Conservation (phyloP, 495 filamentous ascomycete species). For the Podospora sp. region DNA sequence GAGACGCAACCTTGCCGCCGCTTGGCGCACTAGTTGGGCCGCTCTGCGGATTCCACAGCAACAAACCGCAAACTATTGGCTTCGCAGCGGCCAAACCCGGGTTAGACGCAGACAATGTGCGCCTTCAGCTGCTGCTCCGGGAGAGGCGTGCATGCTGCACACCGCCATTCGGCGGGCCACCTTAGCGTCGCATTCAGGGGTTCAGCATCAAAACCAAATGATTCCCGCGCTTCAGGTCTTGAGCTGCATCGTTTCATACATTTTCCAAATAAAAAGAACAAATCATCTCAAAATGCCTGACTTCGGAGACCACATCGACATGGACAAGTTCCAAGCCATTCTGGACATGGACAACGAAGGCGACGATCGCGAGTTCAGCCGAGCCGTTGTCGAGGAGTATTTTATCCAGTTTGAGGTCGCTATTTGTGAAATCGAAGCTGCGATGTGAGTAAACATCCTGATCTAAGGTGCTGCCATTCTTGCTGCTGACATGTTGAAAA, state of each 20-base stretch:
- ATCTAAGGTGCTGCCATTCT: neutral
- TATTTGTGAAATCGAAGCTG: neutral
- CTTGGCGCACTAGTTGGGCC: neutral
- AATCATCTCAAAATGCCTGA: slow-evolving; percentile 37
- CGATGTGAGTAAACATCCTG: neutral
- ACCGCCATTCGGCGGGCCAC: too few species aligned
- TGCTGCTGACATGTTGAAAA: neutral
- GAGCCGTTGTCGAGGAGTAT: slow-evolving; percentile 85
- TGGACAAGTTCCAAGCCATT: slow-evolving; percentile 84
- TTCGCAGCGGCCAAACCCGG: neutral
- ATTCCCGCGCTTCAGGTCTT: too few species aligned
- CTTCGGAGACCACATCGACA: slow-evolving; percentile 73
- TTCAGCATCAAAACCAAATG: neutral
- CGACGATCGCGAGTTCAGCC: slow-evolving; percentile 73
- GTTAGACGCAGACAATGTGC: neutral
- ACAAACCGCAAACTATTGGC: neutral
- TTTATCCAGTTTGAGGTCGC: slow-evolving; percentile 64
- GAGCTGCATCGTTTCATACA: too few species aligned
- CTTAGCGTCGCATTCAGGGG: too few species aligned
- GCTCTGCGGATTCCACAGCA: neutral
- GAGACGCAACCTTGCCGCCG: neutral
- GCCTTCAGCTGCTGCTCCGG: neutral
- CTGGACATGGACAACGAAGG: slow-evolving; percentile 88
- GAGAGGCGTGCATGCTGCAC: neutral
- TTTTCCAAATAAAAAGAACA: too few species aligned